Base-by-base conservation (phyloP, 106 monocot species). In the Dactylorhiza incarnata region DNA sequence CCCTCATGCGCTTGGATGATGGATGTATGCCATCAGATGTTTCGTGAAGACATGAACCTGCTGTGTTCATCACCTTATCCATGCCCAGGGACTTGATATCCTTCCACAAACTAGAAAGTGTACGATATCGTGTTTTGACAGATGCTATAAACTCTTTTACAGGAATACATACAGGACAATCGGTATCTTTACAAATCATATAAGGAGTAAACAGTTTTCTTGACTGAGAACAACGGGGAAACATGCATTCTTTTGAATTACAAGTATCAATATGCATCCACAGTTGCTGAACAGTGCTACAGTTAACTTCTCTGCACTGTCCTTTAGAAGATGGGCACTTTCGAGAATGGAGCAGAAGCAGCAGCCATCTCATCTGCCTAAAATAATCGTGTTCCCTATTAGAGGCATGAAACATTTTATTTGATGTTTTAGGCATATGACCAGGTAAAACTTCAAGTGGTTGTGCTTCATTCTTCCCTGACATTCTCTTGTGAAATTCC, bases 111-210 rank as follows among this genome's bases (percentile, higher is more conserved):
- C 46, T 77, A 77, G 78, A 61, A 20, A 74, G 15, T 23, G 68
- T 73, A 52, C 52, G 69, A 71, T 17, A 65, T 43, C 49, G 77
- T 66, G 73, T 71, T 45, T 85, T 85, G 51, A 68, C 62, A 11
- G 84, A 79, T 76, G 73, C 74, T 55, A 87, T 45, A 79, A 68
- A 83, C 10, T 81, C 75, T 53, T 75, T 87, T 12, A 87, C 92
- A 78, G 82, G 81, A 47, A 86, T 75, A 74, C 99, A 99, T 26
- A 94, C 89, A 55, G 99, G 94, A 76, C 99, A 99, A 80, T 85
- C 77, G 74, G 69, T 24, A 2, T 8, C 55, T 67, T 49, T 24
- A 71, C 99, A 99, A 56, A 47, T 70, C 48, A 74, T 48, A 69
- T 79, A 84, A 83, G 94, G 99, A 5, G 73, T 26, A 75, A 90